Percentiles rank a stretch among this genome's conserved stretches.
phyloP scores from a whole-genome alignment of 164 flowering plant genomes.

The Malania oleifera region DNA sequence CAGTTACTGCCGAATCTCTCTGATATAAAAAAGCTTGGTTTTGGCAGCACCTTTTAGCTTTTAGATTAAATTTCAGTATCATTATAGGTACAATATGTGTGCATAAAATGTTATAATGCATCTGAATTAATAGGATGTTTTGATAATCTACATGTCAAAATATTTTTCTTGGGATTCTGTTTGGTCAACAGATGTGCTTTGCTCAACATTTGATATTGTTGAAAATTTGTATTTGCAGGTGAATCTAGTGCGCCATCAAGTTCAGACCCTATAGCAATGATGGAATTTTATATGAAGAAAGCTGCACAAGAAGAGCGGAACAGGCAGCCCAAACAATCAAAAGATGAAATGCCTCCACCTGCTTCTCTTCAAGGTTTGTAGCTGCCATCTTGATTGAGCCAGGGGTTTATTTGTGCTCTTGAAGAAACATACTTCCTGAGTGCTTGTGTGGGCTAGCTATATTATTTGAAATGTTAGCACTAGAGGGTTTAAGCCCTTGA shows the following conservation, averaged over 20 bases:
- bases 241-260: constrained; percentile 43
- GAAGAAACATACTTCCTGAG: neutral
- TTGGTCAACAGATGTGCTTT: neutral
- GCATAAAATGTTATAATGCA: no score
- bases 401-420: neutral
- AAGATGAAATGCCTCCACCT: constrained; percentile 99
- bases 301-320: constrained; percentile 88
- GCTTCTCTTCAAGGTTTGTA: constrained; percentile 78
- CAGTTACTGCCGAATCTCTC: no score
- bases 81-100: no score
- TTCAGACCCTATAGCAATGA: constrained; percentile 89
- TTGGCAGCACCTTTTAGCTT: no score
- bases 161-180: no score
- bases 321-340: constrained; percentile 71
- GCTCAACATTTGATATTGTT: neutral
- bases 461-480: neutral
- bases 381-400: neutral
- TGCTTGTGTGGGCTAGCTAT: neutral
- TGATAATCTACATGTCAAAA: no score
- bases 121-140: no score
- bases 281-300: constrained; percentile 94
- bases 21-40: no score
- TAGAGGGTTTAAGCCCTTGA: no score
- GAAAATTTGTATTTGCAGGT: constrained; percentile 22
- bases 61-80: no score